Conservation (phyloP, 345 rosid genomes). For the Populus simonii region DNA sequence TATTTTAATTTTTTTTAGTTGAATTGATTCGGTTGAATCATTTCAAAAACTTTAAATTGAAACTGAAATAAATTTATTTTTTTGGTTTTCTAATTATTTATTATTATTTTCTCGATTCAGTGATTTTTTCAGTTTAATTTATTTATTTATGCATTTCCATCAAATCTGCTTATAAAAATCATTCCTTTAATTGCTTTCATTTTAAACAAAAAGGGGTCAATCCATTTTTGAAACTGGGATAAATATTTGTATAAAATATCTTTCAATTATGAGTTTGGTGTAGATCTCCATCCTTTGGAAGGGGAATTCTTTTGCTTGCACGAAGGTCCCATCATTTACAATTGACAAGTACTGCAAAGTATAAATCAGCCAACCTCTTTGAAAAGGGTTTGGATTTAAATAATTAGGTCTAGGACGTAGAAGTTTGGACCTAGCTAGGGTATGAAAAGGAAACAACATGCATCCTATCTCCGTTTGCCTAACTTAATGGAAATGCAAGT, state of each 20-base stretch:
- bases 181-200: background rate
- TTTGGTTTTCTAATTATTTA: no score
- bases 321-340: background rate
- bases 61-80: no score
- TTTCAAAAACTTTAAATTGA: no score
- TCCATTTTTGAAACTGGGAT: background rate
- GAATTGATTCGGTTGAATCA: no score
- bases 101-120: no score
- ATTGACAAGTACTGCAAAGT: background rate
- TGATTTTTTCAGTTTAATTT: no score
- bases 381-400: background rate
- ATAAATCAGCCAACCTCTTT: background rate
- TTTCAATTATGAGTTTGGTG: background rate
- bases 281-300: background rate
- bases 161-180: no score
- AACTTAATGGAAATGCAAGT: background rate
- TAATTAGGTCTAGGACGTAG: background rate
- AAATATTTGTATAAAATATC: background rate
- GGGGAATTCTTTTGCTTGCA: background rate
- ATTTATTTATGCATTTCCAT: no score
- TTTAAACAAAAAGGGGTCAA: background rate
- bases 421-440: background rate
- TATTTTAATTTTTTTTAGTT: no score
- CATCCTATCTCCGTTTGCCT: background rate
- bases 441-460: background rate